Conservation (phyloP, 2,329 filamentous ascomycete species). For the Ascochyta koolunga region DNA sequence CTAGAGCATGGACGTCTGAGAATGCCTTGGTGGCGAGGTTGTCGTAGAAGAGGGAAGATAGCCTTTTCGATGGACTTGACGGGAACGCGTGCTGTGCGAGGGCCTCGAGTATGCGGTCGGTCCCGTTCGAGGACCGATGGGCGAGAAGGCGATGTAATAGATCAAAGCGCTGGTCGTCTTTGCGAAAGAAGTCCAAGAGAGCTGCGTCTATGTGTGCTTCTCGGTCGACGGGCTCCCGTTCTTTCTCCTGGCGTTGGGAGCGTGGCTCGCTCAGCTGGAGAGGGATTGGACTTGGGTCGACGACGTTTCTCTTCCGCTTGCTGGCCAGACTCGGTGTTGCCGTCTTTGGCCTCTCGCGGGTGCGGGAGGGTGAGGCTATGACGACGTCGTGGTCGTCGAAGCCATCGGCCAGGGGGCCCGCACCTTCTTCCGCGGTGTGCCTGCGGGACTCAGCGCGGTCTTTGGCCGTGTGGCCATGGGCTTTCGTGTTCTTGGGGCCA, state of each 20-base stretch:
- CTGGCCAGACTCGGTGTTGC: slow-evolving; percentile 65
- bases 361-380: slow-evolving; percentile 61
- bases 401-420: slow-evolving; percentile 70
- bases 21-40: slow-evolving; percentile 63
- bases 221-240: slow-evolving; percentile 16
- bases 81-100: slow-evolving; percentile 70
- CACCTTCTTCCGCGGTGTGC: slow-evolving; percentile 66
- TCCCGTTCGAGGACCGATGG: slow-evolving; percentile 61
- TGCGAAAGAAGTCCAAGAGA: slow-evolving; percentile 47
- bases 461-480: slow-evolving; percentile 34
- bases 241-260: slow-evolving; percentile 47
- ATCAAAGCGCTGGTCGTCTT: slow-evolving; percentile 47
- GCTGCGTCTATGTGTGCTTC: slow-evolving; percentile 28
- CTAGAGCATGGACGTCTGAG: slow-evolving; percentile 60
- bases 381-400: slow-evolving; percentile 73
- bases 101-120: slow-evolving; percentile 70
- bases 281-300: slow-evolving; percentile 69
- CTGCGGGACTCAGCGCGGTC: slow-evolving; percentile 42
- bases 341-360: slow-evolving; percentile 54
- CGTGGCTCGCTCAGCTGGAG: slow-evolving; percentile 56
- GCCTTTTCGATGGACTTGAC: slow-evolving; percentile 59
- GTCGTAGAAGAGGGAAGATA: slow-evolving; percentile 72
- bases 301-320: slow-evolving; percentile 70
- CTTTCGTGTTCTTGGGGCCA: slow-evolving; percentile 49
- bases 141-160: slow-evolving; percentile 68